Evolutionary conservation across 345 rosid genomes (phyloP).

Genomic region (Draba incana): DNA sequence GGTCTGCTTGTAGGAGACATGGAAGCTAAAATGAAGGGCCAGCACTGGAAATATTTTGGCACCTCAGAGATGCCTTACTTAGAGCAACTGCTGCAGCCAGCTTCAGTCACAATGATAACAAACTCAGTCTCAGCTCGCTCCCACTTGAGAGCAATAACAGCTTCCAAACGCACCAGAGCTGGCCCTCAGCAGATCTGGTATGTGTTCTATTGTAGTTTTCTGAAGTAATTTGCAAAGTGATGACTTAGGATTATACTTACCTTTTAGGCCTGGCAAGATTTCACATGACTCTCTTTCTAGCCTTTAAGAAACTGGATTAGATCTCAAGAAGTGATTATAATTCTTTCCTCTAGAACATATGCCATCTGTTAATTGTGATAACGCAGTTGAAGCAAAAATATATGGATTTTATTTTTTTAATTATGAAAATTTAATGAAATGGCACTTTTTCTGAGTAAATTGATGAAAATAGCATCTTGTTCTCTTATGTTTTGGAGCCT

Average conservation of each 20-base stretch:
- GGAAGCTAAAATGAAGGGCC: constrained; percentile 93
- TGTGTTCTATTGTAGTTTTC: constrained; percentile 23
- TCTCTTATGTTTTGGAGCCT: constrained; percentile 9
- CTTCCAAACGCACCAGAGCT: constrained; percentile 81
- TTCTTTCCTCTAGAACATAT: constrained; percentile 12
- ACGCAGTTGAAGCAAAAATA: constrained; percentile 5
- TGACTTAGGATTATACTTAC: constrained; percentile 27
- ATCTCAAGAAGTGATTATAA: constrained; percentile 25
- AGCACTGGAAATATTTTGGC: constrained; percentile 91
- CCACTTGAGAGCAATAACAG: constrained; percentile 88
- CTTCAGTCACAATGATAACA: constrained; percentile 70
- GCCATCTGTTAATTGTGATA: constrained; percentile 20
- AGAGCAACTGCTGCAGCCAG: constrained; percentile 93
- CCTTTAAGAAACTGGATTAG: constrained; percentile 4
- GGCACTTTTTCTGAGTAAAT: constrained; percentile 6
- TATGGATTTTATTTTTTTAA: background rate
- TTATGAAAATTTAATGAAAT: constrained; percentile 1
- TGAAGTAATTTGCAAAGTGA: constrained; percentile 18
- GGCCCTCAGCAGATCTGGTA: constrained; percentile 90
- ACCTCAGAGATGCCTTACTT: constrained; percentile 92
- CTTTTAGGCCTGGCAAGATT: constrained; percentile 22
- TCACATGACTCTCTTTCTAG: constrained; percentile 24
- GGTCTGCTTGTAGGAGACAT: constrained; percentile 92
- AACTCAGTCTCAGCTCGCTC: constrained; percentile 73
- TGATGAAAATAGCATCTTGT: constrained; percentile 13